A percentile compares a stretch with the other conserved stretches of the same genome.
phyloP scores from a whole-genome alignment of 2,329 filamentous ascomycete genomes.

The Pseudopithomyces maydicus region DNA sequence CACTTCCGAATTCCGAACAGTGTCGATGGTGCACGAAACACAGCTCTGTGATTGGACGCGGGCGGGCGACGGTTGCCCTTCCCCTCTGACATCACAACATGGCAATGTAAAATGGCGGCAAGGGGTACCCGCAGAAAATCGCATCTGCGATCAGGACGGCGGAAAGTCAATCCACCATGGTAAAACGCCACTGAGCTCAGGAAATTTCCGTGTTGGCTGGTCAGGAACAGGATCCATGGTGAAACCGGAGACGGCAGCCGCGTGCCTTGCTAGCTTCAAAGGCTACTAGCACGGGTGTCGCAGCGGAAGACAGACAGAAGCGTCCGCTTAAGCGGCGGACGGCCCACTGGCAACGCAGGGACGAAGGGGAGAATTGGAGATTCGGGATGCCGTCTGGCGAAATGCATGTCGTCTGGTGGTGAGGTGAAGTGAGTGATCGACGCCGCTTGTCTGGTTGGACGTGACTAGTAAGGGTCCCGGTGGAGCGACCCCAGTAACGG shows the following conservation, averaged over 20 bases:
- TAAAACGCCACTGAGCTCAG: background rate
- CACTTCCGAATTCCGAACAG: background rate
- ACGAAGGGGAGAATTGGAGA: background rate
- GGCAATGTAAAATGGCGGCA: background rate
- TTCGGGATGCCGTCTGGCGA: background rate
- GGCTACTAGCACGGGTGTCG: background rate
- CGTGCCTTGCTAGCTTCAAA: background rate
- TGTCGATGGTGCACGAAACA: background rate
- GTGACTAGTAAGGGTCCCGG: background rate
- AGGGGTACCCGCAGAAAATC: background rate
- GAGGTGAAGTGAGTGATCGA: conserved; percentile 1
- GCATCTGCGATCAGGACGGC: background rate
- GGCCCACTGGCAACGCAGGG: background rate
- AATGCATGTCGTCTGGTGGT: background rate
- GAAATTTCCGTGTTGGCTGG: background rate
- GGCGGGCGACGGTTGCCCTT: conserved; percentile 1
- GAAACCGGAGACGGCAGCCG: conserved; percentile 3
- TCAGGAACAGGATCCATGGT: conserved; percentile 11
- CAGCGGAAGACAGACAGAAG: background rate
- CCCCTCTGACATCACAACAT: conserved; percentile 13
- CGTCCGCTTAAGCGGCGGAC: background rate
- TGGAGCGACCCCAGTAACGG: background rate
- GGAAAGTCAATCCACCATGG: background rate
- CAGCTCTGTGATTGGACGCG: background rate
- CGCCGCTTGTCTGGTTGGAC: background rate